These are phyloP conservation scores for Neoboletus subvelutipes DNA, from an alignment of 768 basidiomycete species.

Conservation along the genomic window DNA sequence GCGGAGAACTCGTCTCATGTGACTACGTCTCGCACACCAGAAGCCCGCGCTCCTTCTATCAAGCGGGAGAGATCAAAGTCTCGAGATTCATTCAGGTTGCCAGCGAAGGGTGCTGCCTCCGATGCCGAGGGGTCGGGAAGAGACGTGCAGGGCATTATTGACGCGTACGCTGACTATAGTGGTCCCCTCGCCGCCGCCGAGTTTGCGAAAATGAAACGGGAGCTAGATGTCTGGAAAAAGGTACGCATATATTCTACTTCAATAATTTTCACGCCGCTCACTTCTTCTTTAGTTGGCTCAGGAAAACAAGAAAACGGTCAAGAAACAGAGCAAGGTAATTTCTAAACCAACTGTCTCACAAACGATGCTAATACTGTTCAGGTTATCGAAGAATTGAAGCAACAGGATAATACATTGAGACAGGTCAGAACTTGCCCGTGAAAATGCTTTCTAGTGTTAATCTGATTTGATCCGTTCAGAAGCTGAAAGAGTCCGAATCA, in stretches of 20 bases:
- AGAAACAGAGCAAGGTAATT: constrained; percentile 57
- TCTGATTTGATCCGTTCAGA: constrained; percentile 30
- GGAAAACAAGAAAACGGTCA: constrained; percentile 49
- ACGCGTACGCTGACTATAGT: constrained; percentile 19
- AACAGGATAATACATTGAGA: constrained; percentile 38
- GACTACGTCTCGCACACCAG: constrained; percentile 11
- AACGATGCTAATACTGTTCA: constrained; percentile 23
- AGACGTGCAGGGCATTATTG: constrained; percentile 18
- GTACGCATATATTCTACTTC: constrained; percentile 18
- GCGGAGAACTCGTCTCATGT: constrained; percentile 19
- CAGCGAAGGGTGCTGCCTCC: constrained; percentile 25
- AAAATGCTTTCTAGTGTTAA: background rate
- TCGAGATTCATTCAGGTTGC: constrained; percentile 28
- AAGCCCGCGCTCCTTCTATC: background rate
- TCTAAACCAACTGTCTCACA: background rate
- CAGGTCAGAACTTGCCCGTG: constrained; percentile 32
- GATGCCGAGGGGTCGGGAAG: constrained; percentile 31
- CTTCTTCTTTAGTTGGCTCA: constrained; percentile 31
- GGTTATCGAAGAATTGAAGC: constrained; percentile 54
- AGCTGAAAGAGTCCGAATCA: constrained; percentile 44
- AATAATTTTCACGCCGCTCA: constrained; percentile 4
- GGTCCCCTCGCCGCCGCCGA: constrained; percentile 47
- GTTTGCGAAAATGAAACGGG: constrained; percentile 53
- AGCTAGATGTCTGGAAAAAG: constrained; percentile 56
- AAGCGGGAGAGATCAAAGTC: constrained; percentile 39